A percentile compares a stretch with the other conserved stretches of the same genome.
Conservation (phyloP, 805 yeast genomes). For the Citeromyces matritensis region DNA sequence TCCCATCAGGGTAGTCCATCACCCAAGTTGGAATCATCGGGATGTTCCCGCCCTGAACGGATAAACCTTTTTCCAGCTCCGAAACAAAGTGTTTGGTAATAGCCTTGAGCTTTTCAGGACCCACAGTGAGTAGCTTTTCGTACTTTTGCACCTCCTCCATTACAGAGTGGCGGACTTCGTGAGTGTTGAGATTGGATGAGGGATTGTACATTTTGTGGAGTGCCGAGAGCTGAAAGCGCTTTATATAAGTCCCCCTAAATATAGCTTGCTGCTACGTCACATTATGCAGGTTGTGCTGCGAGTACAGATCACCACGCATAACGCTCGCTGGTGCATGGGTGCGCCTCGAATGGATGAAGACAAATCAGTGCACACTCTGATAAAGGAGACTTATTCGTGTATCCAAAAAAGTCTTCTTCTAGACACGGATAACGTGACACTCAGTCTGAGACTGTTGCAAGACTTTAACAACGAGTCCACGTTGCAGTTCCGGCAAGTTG, state of each 20-base stretch:
- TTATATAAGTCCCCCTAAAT: too few species aligned
- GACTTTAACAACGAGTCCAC: constrained; percentile 2
- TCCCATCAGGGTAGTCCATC: constrained; percentile 41
- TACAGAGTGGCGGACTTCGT: constrained; percentile 1
- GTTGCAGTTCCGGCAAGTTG: not conserved
- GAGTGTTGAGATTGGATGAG: not conserved
- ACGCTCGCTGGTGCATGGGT: too few species aligned
- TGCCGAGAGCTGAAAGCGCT: too few species aligned
- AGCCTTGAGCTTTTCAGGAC: constrained; percentile 22
- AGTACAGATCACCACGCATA: too few species aligned
- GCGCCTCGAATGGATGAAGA: too few species aligned
- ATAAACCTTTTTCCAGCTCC: constrained; percentile 37
- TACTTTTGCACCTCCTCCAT: constrained; percentile 2
- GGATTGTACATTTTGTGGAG: not conserved
- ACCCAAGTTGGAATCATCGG: constrained; percentile 54
- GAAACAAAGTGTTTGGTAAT: constrained; percentile 32
- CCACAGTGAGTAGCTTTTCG: constrained; percentile 17
- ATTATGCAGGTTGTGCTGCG: too few species aligned
- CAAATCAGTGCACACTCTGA: not conserved
- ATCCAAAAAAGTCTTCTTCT: not conserved
- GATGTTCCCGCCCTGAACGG: constrained; percentile 38
- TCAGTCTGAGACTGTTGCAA: constrained; percentile 1
- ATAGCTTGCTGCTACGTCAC: too few species aligned
- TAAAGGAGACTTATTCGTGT: constrained; percentile 2
- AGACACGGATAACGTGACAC: constrained; percentile 1